A percentile compares a stretch with the other conserved stretches of the same genome.
phyloP scores from a whole-genome alignment of 2,329 filamentous ascomycete species.

The Alternaria gaisen region DNA sequence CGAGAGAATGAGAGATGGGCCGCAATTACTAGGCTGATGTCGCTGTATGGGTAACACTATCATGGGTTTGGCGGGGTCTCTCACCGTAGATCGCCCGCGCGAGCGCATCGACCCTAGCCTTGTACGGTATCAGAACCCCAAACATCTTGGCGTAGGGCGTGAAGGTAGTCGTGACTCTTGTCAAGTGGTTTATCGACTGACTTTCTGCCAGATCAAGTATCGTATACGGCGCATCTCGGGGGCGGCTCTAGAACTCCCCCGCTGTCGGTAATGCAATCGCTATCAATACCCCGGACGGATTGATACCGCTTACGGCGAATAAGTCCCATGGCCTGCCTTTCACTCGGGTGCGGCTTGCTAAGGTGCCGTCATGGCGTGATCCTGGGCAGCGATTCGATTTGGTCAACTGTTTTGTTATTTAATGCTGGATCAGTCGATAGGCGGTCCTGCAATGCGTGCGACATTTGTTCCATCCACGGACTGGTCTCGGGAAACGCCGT shows the following conservation, averaged over 20 bases:
- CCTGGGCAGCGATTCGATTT: neutral
- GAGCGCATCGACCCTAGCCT: conserved; percentile 38
- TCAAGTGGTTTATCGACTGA: conserved; percentile 18
- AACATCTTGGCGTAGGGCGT: conserved; percentile 26
- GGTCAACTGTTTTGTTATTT: neutral
- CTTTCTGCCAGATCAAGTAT: conserved; percentile 15
- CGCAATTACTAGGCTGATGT: conserved; percentile 15
- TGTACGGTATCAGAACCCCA: conserved; percentile 46
- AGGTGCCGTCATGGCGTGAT: conserved; percentile 4
- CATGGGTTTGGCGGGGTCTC: conserved; percentile 31
- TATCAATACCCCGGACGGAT: conserved; percentile 16
- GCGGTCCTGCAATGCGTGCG: neutral
- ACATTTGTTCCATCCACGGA: neutral
- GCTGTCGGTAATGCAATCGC: conserved; percentile 18
- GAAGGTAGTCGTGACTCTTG: conserved; percentile 12
- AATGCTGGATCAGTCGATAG: neutral
- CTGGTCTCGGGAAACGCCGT: neutral
- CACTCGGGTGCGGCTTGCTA: neutral
- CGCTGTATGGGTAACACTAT: conserved; percentile 26
- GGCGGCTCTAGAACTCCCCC: conserved; percentile 25
- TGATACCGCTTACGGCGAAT: conserved; percentile 11
- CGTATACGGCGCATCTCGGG: conserved; percentile 18
- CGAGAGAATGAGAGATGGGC: conserved; percentile 1
- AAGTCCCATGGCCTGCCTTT: conserved; percentile 8
- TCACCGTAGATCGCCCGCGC: conserved; percentile 30